These are phyloP conservation scores for Schwanniomyces yamadae DNA, from an alignment of 805 yeast genomes.

Conservation along the genomic window DNA sequence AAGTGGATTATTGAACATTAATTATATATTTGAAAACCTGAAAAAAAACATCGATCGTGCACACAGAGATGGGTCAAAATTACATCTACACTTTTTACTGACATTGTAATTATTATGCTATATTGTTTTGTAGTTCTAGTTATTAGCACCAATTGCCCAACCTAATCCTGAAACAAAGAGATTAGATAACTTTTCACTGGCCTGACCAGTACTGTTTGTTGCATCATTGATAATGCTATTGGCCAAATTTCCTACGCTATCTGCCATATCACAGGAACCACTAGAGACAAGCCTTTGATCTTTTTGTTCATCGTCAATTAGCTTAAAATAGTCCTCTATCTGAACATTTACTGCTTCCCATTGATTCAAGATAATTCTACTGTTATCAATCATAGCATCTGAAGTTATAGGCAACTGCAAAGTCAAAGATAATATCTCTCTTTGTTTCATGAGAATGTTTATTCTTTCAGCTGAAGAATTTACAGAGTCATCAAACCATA, in stretches of 20 bases:
- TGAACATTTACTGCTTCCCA: slow-evolving; percentile 55
- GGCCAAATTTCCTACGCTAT: slow-evolving; percentile 19
- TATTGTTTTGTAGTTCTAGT: too few relatives aligned
- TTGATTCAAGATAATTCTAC: slow-evolving; percentile 55
- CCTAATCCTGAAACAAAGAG: slow-evolving; percentile 56
- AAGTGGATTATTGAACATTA: too few relatives aligned
- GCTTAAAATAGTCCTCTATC: slow-evolving; percentile 19
- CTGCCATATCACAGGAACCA: slow-evolving; percentile 3
- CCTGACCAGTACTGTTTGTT: slow-evolving; percentile 30
- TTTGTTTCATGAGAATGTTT: slow-evolving; percentile 45
- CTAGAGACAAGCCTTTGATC: background rate
- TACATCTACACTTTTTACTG: too few relatives aligned
- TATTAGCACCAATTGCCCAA: slow-evolving; percentile 61
- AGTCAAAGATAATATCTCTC: slow-evolving; percentile 52
- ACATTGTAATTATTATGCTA: too few relatives aligned
- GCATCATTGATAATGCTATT: slow-evolving; percentile 31
- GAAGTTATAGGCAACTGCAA: slow-evolving; percentile 34
- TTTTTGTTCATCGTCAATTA: slow-evolving; percentile 11
- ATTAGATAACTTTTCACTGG: slow-evolving; percentile 48
- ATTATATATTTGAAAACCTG: too few relatives aligned
- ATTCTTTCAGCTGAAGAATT: slow-evolving; percentile 14
- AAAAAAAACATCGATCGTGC: too few relatives aligned
- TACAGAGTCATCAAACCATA: slow-evolving; percentile 30
- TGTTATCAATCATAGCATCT: slow-evolving; percentile 52
- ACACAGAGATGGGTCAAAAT: too few relatives aligned